Evolutionary conservation across 2,329 filamentous ascomycete species (phyloP).

Genomic region (Davidsoniella australis): DNA sequence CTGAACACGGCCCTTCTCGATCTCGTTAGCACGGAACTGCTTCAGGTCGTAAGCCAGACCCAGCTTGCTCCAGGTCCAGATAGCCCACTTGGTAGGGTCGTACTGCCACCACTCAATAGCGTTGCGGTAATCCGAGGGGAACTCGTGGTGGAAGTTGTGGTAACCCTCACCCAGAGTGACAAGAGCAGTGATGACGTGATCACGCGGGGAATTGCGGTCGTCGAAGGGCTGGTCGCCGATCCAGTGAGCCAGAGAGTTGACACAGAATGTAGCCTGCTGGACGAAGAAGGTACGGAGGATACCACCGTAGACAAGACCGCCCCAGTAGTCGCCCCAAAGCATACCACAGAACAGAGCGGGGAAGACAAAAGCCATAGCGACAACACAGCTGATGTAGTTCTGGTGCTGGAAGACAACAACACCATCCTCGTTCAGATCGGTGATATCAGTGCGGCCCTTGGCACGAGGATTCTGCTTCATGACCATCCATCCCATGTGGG

Average conservation of each 20-base stretch:
- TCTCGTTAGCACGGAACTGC: slow-evolving; percentile 81
- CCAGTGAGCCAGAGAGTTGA: slow-evolving; percentile 84
- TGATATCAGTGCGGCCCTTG: slow-evolving; percentile 74
- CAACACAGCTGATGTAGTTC: slow-evolving; percentile 66
- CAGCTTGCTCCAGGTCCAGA: slow-evolving; percentile 69
- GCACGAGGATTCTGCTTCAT: slow-evolving; percentile 87
- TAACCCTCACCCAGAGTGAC: slow-evolving; percentile 79
- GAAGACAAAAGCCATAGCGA: slow-evolving; percentile 61
- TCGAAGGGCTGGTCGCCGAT: slow-evolving; percentile 85
- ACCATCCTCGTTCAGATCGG: slow-evolving; percentile 71
- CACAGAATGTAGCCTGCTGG: slow-evolving; percentile 83
- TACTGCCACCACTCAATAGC: slow-evolving; percentile 85
- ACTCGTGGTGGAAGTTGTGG: slow-evolving; percentile 94
- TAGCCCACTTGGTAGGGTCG: slow-evolving; percentile 80
- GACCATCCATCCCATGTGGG: slow-evolving; percentile 70
- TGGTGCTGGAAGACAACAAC: slow-evolving; percentile 79
- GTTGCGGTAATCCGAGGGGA: slow-evolving; percentile 84
- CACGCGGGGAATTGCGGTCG: slow-evolving; percentile 78
- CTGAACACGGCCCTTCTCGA: slow-evolving; percentile 79
- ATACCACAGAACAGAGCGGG: slow-evolving; percentile 61
- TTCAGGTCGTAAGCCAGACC: slow-evolving; percentile 76
- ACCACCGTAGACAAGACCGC: slow-evolving; percentile 71
- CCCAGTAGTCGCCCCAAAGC: slow-evolving; percentile 64
- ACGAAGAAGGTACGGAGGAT: slow-evolving; percentile 80
- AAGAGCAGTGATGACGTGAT: slow-evolving; percentile 72